These are phyloP conservation scores for Lanmaoa pseudosensibilis DNA, from an alignment of 768 basidiomycete species.

Conservation along the genomic window DNA sequence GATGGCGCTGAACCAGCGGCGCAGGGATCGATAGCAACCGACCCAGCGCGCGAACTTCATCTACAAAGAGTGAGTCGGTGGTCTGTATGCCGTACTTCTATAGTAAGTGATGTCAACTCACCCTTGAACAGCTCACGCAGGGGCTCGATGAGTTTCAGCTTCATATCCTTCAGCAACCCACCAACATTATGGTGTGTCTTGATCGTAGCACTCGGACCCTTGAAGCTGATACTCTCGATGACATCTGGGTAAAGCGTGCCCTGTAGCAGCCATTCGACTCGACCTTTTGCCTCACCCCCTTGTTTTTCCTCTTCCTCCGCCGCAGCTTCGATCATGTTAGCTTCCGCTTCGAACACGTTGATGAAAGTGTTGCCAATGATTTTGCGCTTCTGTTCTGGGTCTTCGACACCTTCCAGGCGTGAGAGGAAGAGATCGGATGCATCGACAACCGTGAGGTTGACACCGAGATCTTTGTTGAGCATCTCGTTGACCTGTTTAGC, in stretches of 20 bases:
- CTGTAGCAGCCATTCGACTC: conserved; percentile 96
- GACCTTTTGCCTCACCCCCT: conserved; percentile 75
- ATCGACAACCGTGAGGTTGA: conserved; percentile 94
- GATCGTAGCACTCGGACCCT: conserved; percentile 97
- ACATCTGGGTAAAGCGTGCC: conserved; percentile 99
- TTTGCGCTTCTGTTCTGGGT: conserved; percentile 95
- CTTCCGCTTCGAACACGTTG: conserved; percentile 95
- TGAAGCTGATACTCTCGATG: conserved; percentile 99
- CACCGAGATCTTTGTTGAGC: conserved; percentile 90
- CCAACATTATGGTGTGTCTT: conserved; percentile 99
- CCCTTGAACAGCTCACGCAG: conserved; percentile 98
- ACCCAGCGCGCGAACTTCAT: conserved; percentile 93
- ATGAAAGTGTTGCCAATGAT: conserved; percentile 99
- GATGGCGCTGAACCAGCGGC: conserved; percentile 92
- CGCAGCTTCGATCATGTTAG: conserved; percentile 78
- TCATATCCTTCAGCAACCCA: conserved; percentile 95
- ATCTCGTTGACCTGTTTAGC: conserved; percentile 88
- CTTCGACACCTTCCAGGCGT: conserved; percentile 86
- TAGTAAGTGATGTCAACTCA: conserved; percentile 31
- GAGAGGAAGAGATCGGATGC: conserved; percentile 92
- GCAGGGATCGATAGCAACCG: conserved; percentile 89
- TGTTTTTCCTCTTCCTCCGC: conserved; percentile 73
- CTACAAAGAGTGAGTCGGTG: conserved; percentile 40
- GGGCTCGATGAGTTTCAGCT: conserved; percentile 97
- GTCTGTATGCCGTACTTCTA: background rate